Evolutionary conservation across 805 yeast species (phyloP).

Genomic region (Saccharomycopsis schoenii): DNA sequence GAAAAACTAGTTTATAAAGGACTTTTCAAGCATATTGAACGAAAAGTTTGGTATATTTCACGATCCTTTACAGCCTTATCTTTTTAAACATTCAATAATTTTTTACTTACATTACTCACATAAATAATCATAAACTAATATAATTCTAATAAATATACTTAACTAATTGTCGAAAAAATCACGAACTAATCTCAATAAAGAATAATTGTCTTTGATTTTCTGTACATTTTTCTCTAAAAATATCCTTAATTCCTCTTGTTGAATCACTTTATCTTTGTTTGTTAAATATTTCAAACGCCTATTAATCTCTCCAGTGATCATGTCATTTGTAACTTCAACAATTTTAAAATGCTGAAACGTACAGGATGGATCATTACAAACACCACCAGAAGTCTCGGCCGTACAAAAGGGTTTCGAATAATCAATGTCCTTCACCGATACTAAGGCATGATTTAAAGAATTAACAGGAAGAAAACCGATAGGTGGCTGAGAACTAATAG

Average conservation of each 20-base stretch:
- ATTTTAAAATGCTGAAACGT: constrained; percentile 18
- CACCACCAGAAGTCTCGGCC: constrained; percentile 10
- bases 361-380: constrained; percentile 18
- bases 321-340: constrained; percentile 5
- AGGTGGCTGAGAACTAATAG: background rate
- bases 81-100: background rate
- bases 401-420: constrained; percentile 10
- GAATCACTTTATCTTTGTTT: background rate
- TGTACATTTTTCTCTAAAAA: background rate
- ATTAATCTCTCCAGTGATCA: constrained; percentile 5
- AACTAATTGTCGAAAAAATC: constrained; percentile 1
- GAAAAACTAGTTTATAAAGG: background rate
- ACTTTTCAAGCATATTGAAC: background rate
- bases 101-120: background rate
- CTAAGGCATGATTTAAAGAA: background rate
- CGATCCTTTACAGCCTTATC: no score
- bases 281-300: constrained; percentile 1
- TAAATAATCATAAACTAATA: background rate
- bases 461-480: background rate
- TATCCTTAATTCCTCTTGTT: constrained; percentile 3
- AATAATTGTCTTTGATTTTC: background rate
- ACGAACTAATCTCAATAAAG: background rate
- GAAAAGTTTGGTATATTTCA: no score
- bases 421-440: constrained; percentile 9
- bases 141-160: background rate